These are phyloP conservation scores for Funneliformis caledonium DNA, from an alignment of 371 early-diverging fungal genomes.

Conservation along the genomic window DNA sequence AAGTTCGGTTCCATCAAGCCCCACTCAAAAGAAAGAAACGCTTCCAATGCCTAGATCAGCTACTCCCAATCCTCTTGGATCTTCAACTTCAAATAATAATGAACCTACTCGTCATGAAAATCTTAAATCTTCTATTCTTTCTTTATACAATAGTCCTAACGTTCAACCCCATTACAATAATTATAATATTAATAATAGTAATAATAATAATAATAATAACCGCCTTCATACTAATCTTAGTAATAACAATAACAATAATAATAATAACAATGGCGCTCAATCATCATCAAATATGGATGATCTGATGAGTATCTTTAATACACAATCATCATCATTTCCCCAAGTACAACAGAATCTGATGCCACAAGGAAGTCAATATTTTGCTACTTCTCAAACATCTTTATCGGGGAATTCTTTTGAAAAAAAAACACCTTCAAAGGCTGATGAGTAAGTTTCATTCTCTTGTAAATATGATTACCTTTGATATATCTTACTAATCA, in stretches of 20 bases:
- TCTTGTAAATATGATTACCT: too few relatives aligned
- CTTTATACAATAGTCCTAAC: conserved; percentile 14
- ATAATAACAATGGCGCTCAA: too few relatives aligned
- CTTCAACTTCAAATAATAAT: too few relatives aligned
- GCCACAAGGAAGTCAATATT: conserved; percentile 33
- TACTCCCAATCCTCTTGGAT: conserved; percentile 22
- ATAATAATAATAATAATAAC: neutral
- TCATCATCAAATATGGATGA: neutral
- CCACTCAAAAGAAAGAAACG: conserved; percentile 23
- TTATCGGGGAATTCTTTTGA: neutral
- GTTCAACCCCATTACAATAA: neutral
- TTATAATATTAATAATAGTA: neutral
- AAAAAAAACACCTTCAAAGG: too few relatives aligned
- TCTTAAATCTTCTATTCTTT: conserved; percentile 22
- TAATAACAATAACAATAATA: neutral
- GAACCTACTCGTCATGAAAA: neutral
- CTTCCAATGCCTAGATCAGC: neutral
- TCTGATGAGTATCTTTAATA: neutral
- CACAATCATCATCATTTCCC: neutral
- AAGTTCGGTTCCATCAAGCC: conserved; percentile 20
- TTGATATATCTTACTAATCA: too few relatives aligned
- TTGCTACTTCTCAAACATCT: conserved; percentile 23
- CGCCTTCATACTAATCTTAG: too few relatives aligned
- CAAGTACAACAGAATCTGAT: neutral
- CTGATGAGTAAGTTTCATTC: too few relatives aligned